Conservation (phyloP, 2,329 filamentous ascomycete genomes). For the Pseudocercospora ulei region DNA sequence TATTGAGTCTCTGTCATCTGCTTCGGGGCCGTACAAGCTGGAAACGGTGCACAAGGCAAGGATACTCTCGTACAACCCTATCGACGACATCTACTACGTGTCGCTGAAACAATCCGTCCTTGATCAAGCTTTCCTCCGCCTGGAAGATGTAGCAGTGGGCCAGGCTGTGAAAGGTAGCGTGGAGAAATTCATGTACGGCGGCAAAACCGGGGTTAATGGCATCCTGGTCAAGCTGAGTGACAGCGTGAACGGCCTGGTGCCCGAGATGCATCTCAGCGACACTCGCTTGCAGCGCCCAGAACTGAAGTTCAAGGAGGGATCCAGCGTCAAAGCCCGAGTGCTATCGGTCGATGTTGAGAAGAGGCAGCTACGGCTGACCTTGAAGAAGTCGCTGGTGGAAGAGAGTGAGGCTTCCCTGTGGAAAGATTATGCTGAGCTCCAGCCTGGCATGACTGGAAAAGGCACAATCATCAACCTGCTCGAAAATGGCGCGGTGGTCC, state of each 20-base stretch:
- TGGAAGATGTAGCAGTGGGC: conserved; percentile 80
- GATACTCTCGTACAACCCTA: conserved; percentile 72
- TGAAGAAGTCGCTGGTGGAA: conserved; percentile 92
- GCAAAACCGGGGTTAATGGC: conserved; percentile 66
- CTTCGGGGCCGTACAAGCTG: conserved; percentile 66
- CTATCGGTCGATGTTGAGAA: conserved; percentile 67
- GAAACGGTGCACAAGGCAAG: conserved; percentile 71
- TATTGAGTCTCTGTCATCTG: conserved; percentile 68
- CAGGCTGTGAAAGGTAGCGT: conserved; percentile 71
- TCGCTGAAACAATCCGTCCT: conserved; percentile 75
- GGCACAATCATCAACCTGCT: conserved; percentile 81
- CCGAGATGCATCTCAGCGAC: conserved; percentile 81
- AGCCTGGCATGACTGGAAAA: conserved; percentile 64
- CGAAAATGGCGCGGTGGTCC: conserved; percentile 70
- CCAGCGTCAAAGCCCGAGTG: conserved; percentile 74
- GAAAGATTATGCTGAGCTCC: conserved; percentile 64
- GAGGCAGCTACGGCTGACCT: conserved; percentile 70
- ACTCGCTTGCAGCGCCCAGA: conserved; percentile 81
- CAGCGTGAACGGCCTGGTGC: conserved; percentile 77
- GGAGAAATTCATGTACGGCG: conserved; percentile 71
- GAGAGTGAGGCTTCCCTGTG: conserved; percentile 59
- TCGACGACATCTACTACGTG: conserved; percentile 77
- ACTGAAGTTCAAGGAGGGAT: conserved; percentile 85
- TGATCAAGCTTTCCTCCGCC: conserved; percentile 78
- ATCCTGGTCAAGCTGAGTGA: conserved; percentile 76